phyloP scores from a whole-genome alignment of 2,329 filamentous ascomycete genomes.

The Trichoderma simmonsii region DNA sequence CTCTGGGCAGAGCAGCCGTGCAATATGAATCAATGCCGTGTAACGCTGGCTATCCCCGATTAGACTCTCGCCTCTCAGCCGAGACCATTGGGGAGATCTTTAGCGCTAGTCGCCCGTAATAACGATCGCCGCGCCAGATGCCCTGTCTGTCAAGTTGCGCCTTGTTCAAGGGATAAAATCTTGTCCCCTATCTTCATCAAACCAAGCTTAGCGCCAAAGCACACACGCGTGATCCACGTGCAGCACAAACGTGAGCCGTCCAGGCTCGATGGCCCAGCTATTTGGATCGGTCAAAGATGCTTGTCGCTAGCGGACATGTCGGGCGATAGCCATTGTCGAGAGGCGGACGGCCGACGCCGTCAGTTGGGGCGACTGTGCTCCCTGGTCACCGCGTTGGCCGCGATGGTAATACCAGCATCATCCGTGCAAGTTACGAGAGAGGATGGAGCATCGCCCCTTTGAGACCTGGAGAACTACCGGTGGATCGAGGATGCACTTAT shows the following conservation, averaged over 20 bases:
- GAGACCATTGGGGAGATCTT: slow-evolving; percentile 16
- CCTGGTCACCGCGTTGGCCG: slow-evolving; percentile 13
- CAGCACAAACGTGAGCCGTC: slow-evolving; percentile 15
- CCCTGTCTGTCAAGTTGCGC: slow-evolving; percentile 11
- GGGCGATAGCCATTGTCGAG: slow-evolving; percentile 3
- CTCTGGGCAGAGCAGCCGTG: neutral
- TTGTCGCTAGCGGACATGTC: slow-evolving; percentile 12
- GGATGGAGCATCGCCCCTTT: slow-evolving; percentile 5
- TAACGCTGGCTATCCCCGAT: slow-evolving; percentile 14
- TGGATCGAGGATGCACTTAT: slow-evolving; percentile 16
- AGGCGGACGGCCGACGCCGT: slow-evolving; percentile 13
- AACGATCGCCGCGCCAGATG: slow-evolving; percentile 18
- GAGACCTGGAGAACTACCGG: slow-evolving; percentile 13
- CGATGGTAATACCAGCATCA: neutral
- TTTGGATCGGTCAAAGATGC: slow-evolving; percentile 18
- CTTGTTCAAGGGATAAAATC: slow-evolving; percentile 5
- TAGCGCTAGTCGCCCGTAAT: slow-evolving; percentile 17
- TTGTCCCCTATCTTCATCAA: slow-evolving; percentile 18
- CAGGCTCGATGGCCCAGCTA: slow-evolving; percentile 12
- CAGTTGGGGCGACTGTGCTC: neutral
- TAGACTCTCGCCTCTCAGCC: slow-evolving; percentile 17
- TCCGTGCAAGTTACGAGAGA: neutral
- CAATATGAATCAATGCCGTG: slow-evolving; percentile 10
- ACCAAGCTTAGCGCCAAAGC: slow-evolving; percentile 12
- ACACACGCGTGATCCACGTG: slow-evolving; percentile 19